Percentiles rank a stretch among this genome's conserved stretches.
These are phyloP conservation scores for Gaertneriomyces sp. DNA, from an alignment of 192 early-diverging fungal species.

Conservation along the genomic window DNA sequence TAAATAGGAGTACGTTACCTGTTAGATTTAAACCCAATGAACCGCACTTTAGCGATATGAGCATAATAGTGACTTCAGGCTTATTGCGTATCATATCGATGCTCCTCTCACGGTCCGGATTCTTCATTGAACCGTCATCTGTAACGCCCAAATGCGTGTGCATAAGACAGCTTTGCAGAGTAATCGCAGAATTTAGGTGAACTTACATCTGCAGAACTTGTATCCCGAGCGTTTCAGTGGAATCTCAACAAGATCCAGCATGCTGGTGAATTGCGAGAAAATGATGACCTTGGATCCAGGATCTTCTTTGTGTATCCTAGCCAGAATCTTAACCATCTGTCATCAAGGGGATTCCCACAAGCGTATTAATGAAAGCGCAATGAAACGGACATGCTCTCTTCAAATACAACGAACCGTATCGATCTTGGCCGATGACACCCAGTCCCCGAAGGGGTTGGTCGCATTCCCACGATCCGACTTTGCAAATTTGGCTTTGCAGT, in stretches of 20 bases:
- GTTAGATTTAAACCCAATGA: conserved; percentile 69
- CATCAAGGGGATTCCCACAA: too few relatives aligned
- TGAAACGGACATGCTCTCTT: too few relatives aligned
- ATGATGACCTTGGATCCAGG: conserved; percentile 45
- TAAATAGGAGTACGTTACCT: background rate
- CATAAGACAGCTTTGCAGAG: too few relatives aligned
- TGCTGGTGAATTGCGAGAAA: conserved; percentile 43
- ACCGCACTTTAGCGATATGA: conserved; percentile 67
- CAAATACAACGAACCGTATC: conserved; percentile 21
- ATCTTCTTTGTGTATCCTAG: conserved; percentile 33
- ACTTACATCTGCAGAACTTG: conserved; percentile 25
- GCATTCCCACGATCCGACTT: conserved; percentile 1
- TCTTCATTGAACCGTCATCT: conserved; percentile 28
- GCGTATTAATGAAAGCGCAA: too few relatives aligned
- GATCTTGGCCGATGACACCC: conserved; percentile 38
- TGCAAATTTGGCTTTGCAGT: conserved; percentile 16
- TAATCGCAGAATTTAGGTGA: too few relatives aligned
- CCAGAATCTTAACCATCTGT: conserved; percentile 43
- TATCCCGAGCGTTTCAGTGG: conserved; percentile 21
- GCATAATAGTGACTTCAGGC: conserved; percentile 40
- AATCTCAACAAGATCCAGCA: conserved; percentile 42
- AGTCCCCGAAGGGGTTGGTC: conserved; percentile 3
- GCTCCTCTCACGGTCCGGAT: conserved; percentile 20
- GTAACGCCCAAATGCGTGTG: too few relatives aligned
- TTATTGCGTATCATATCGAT: conserved; percentile 21